These are phyloP conservation scores for Paracorniculantispora psalliotae DNA, from an alignment of 2,329 filamentous ascomycete genomes.

Conservation along the genomic window DNA sequence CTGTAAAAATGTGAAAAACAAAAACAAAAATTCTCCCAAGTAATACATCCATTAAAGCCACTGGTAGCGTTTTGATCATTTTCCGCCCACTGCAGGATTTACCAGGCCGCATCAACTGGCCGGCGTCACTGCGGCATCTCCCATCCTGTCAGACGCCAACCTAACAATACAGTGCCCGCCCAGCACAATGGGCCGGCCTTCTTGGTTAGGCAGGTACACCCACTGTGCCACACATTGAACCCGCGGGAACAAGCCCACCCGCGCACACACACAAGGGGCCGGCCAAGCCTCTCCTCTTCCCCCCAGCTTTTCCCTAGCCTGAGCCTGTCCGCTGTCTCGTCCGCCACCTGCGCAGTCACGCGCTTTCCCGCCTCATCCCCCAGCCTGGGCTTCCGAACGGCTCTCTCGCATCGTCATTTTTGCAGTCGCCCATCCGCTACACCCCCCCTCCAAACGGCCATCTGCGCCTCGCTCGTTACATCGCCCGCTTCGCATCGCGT, in stretches of 20 bases:
- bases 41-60: too few species aligned
- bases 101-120: too few species aligned
- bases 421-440: not conserved
- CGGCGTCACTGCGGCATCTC: too few species aligned
- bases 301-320: not conserved
- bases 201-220: too few species aligned
- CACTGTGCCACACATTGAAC: too few species aligned
- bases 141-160: too few species aligned
- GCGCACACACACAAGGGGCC: not conserved
- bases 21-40: too few species aligned
- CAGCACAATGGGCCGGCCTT: too few species aligned
- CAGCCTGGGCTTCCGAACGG: slow-evolving; percentile 25
- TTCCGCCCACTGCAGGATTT: too few species aligned
- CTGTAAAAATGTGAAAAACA: too few species aligned
- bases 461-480: slow-evolving; percentile 12
- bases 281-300: not conserved
- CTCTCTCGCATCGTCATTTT: slow-evolving; percentile 24
- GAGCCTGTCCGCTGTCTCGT: not conserved
- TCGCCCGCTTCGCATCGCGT: slow-evolving; percentile 10
- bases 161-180: too few species aligned
- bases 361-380: slow-evolving; percentile 31
- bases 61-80: too few species aligned
- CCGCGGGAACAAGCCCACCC: not conserved
- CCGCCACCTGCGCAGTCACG: slow-evolving; percentile 26
- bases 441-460: not conserved